phyloP scores from a whole-genome alignment of 2,329 filamentous ascomycete species.

The Trichoderma sp. region DNA sequence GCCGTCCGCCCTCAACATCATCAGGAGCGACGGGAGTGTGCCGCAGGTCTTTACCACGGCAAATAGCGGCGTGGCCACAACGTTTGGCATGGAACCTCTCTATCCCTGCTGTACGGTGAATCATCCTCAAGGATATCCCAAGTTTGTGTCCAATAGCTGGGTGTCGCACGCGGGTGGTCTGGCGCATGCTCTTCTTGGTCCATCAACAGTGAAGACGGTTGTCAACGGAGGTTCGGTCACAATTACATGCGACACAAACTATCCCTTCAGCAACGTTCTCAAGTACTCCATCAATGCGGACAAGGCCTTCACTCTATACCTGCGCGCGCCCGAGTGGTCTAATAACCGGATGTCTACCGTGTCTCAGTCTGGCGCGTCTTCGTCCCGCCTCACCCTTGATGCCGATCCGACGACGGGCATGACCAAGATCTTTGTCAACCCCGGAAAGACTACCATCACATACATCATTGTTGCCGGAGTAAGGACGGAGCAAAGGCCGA shows the following conservation, averaged over 20 bases:
- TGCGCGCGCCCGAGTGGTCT: slow-evolving; percentile 34
- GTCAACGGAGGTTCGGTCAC: slow-evolving; percentile 38
- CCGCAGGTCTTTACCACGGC: slow-evolving; percentile 49
- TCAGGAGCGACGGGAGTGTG: slow-evolving; percentile 30
- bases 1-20: slow-evolving; percentile 47
- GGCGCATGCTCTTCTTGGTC: slow-evolving; percentile 52
- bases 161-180: slow-evolving; percentile 47
- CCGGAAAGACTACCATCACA: slow-evolving; percentile 26
- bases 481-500: slow-evolving; percentile 27
- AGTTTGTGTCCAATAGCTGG: slow-evolving; percentile 53
- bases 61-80: slow-evolving; percentile 42
- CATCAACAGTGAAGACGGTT: slow-evolving; percentile 43
- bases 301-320: slow-evolving; percentile 31
- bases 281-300: slow-evolving; percentile 33
- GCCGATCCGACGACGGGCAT: slow-evolving; percentile 26
- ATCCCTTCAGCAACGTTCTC: slow-evolving; percentile 41
- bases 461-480: slow-evolving; percentile 27
- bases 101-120: slow-evolving; percentile 61
- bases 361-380: slow-evolving; percentile 1
- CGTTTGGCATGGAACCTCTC: slow-evolving; percentile 51
- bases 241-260: slow-evolving; percentile 50
- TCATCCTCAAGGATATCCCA: slow-evolving; percentile 58
- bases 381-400: slow-evolving; percentile 14
- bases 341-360: slow-evolving; percentile 9
- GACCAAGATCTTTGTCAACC: slow-evolving; percentile 26